Percentiles rank a stretch among this genome's conserved stretches.
Conservation (phyloP, 139 green algal species). For the Closterium sp. region DNA sequence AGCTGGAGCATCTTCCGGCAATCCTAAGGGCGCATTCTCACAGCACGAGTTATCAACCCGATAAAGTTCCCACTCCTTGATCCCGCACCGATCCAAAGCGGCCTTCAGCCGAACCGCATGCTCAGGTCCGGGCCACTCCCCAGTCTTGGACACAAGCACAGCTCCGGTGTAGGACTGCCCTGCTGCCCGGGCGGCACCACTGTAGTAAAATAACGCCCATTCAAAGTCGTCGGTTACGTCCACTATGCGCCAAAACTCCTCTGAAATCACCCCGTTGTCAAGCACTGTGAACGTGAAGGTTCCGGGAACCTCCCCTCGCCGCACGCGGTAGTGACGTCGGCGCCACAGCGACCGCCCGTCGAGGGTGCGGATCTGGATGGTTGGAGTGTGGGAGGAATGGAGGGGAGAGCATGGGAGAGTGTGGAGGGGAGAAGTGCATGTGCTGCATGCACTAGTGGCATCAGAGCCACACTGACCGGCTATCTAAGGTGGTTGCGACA, state of each 20-base stretch:
- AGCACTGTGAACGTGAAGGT: constrained; percentile 54
- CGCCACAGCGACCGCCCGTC: constrained; percentile 74
- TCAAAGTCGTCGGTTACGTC: constrained; percentile 77
- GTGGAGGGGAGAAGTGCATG: background rate
- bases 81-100: constrained; percentile 38
- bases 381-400: background rate
- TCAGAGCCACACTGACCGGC: too few species aligned
- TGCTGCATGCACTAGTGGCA: background rate
- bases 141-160: constrained; percentile 42
- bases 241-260: constrained; percentile 85
- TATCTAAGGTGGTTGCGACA: too few species aligned
- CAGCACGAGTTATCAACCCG: constrained; percentile 40
- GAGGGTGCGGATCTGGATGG: constrained; percentile 32
- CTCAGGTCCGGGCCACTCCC: constrained; percentile 37
- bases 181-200: constrained; percentile 37
- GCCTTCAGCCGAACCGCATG: constrained; percentile 14
- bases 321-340: constrained; percentile 77
- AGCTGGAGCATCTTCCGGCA: constrained; percentile 16
- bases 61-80: constrained; percentile 52
- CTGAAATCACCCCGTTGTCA: constrained; percentile 89
- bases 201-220: constrained; percentile 82
- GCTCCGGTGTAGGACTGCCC: constrained; percentile 51
- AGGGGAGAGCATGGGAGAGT: background rate
- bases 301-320: constrained; percentile 46
- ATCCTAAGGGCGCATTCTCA: constrained; percentile 23